These are phyloP conservation scores for Climacium dendroides DNA, from an alignment of 225 moss, liverwort and hornwort species.

Conservation along the genomic window DNA sequence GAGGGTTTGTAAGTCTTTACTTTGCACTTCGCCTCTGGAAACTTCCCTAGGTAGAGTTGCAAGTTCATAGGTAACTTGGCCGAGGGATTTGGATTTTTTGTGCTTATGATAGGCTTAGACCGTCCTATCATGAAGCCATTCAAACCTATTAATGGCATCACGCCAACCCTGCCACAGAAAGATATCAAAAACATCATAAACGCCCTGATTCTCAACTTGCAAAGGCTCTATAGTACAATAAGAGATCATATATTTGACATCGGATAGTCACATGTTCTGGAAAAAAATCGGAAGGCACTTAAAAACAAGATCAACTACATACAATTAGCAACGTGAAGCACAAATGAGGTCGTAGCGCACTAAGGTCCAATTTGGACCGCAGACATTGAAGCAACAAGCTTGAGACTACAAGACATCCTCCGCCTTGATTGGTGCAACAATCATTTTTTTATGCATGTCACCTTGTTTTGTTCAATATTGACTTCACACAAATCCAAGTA, in stretches of 20 bases:
- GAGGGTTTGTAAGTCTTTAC: constrained; percentile 34
- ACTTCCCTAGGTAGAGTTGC: constrained; percentile 61
- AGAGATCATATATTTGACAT: neutral
- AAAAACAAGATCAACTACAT: neutral
- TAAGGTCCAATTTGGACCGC: neutral
- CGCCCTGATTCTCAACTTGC: neutral
- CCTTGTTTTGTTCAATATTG: neutral
- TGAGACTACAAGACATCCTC: neutral
- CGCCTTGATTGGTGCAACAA: neutral
- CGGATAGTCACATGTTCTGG: neutral
- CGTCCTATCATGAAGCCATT: constrained; percentile 63
- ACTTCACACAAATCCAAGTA: neutral
- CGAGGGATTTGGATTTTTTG: constrained; percentile 20
- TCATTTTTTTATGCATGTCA: neutral
- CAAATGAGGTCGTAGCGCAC: neutral
- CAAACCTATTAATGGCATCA: constrained; percentile 66
- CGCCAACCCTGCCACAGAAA: constrained; percentile 47
- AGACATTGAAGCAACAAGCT: neutral
- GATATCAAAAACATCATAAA: neutral
- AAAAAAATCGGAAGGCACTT: neutral
- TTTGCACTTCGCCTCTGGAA: constrained; percentile 52
- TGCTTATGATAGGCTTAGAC: constrained; percentile 32
- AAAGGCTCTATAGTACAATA: neutral
- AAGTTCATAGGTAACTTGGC: constrained; percentile 31
- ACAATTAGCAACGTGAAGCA: neutral